Base-by-base conservation (phyloP, 495 filamentous ascomycete genomes). In the Podospora conica region DNA sequence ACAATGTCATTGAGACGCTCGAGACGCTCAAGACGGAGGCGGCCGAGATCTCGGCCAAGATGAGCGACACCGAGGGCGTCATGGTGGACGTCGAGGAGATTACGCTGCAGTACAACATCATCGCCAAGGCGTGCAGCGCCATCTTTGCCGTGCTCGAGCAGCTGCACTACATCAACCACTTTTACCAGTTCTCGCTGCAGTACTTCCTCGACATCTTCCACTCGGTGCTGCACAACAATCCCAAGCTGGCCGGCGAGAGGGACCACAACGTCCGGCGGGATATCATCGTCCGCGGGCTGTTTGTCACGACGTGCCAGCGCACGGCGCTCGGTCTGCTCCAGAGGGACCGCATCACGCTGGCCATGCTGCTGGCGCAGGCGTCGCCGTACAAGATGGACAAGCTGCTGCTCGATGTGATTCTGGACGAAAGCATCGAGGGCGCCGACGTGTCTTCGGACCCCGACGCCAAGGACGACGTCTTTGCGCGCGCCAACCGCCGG, bases 141-240 rank as follows among this genome's bases (percentile, higher is more conserved):
- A 93, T 97, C 24, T 98, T 97, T 78, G 92, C 95, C 21, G 91
- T 97, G 25, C 83, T 99, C 58, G 96, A 98, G 78, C 94, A 98
- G 76, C 88, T 99, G 56, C 93, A 97, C 75, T 94, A 97, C 72
- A 87, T 99, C 75, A 97, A 99, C 74, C 96, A 98, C 81, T 98
- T 98, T 81, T 99, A 99, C 75, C 95, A 98, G 71, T 98, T 99
- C 84, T 98, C 96, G 22, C 83, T 99, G 58, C 93, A 96, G 79
- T 98, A 94, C 78, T 99, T 99, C 76, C 84, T 95, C 18, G 91
- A 96, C 72, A 99, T 99, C 69, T 98, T 99, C 85, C 87, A 96
- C 73, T 88, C 90, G 0, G 94, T 99, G 40, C 85, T 99, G 21
- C 90, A 89, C 70, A 83, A 86, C 63, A 95, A 95, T 77, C 89